Percentiles rank a stretch among this genome's conserved stretches.
These are phyloP conservation scores for Fusarium sp. DNA, from an alignment of 2,329 filamentous ascomycete species.

Conservation along the genomic window DNA sequence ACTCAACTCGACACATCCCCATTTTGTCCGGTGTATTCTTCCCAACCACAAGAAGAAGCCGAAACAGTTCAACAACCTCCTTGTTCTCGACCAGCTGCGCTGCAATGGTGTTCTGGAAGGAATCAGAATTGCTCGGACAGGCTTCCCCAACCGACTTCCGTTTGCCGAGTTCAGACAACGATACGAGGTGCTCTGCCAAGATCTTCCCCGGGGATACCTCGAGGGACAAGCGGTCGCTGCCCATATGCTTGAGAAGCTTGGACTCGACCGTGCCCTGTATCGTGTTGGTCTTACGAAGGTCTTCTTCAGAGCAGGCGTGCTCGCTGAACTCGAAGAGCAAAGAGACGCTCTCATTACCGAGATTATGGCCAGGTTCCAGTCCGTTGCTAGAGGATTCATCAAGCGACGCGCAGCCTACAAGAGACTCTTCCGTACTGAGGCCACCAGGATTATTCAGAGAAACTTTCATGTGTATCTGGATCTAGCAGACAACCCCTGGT, in stretches of 20 bases:
- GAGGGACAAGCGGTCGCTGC: constrained; percentile 89
- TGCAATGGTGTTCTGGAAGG: constrained; percentile 99
- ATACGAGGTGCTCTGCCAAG: constrained; percentile 92
- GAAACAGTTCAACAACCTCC: constrained; percentile 88
- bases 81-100: constrained; percentile 97
- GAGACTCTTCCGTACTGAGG: constrained; percentile 92
- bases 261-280: constrained; percentile 86
- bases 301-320: constrained; percentile 95
- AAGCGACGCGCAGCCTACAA: constrained; percentile 92
- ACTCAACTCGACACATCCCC: constrained; percentile 94
- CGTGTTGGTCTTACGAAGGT: constrained; percentile 97
- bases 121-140: constrained; percentile 95
- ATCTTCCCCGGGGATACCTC: constrained; percentile 90
- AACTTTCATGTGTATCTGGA: constrained; percentile 95
- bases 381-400: constrained; percentile 88
- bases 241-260: constrained; percentile 90
- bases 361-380: constrained; percentile 95
- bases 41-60: constrained; percentile 98
- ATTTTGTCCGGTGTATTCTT: constrained; percentile 97
- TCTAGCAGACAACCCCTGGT: constrained; percentile 95
- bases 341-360: constrained; percentile 92
- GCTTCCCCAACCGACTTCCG: constrained; percentile 92
- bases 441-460: constrained; percentile 91
- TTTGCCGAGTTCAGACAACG: constrained; percentile 96
- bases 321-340: constrained; percentile 96